Evolutionary conservation across 208 protist genomes (phyloP).

Genomic region (Phytomonas francai): DNA sequence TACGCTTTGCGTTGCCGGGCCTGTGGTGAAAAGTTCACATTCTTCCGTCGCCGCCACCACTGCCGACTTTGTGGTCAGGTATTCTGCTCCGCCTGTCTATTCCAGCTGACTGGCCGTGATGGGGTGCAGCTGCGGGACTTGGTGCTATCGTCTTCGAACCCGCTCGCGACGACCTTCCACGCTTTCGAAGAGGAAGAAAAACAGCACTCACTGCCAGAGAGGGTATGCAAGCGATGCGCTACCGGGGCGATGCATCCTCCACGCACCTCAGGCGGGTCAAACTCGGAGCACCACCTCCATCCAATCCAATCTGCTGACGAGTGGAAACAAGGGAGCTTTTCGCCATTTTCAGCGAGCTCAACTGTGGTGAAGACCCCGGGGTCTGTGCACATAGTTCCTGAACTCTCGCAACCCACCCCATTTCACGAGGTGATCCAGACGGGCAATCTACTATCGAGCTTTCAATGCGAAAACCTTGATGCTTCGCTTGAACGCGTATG

Average conservation of each 20-base stretch:
- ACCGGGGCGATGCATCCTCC: neutral
- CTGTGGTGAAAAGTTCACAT: conserved; percentile 48
- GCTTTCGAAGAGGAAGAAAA: neutral
- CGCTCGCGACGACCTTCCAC: neutral
- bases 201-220: neutral
- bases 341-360: neutral
- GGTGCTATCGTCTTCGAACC: neutral
- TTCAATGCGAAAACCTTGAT: neutral
- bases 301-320: neutral
- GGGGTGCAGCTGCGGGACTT: too few relatives aligned
- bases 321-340: neutral
- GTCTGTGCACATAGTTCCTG: neutral
- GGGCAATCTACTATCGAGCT: neutral
- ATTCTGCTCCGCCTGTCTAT: conserved; percentile 67
- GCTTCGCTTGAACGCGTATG: neutral
- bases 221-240: conserved; percentile 6
- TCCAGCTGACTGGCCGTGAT: neutral
- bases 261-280: neutral
- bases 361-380: neutral
- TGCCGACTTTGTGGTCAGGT: conserved; percentile 77
- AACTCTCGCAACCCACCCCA: neutral
- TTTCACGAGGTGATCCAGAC: neutral
- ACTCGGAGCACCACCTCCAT: neutral
- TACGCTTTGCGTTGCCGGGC: conserved; percentile 55
- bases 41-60: conserved; percentile 68